Percentiles rank a stretch among this genome's conserved stretches.
phyloP scores from a whole-genome alignment of 495 filamentous ascomycete species.

The Penicillium herquei region DNA sequence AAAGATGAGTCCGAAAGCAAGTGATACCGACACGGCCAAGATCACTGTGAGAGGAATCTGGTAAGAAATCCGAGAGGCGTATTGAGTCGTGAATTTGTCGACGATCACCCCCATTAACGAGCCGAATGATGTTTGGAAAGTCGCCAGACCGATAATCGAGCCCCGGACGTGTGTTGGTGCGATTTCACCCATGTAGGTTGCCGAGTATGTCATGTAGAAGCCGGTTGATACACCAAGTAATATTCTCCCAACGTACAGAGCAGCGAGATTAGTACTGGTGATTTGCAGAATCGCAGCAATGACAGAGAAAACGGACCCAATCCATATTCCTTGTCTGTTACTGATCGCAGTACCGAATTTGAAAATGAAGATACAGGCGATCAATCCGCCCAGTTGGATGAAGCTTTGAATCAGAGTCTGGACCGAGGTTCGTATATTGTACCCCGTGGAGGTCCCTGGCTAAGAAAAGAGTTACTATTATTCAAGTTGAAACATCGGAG shows the following conservation, averaged over 20 bases:
- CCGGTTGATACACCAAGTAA: constrained; percentile 6
- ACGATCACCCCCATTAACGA: constrained; percentile 3
- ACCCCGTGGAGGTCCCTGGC: background rate
- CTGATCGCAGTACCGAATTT: constrained; percentile 3
- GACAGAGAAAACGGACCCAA: background rate
- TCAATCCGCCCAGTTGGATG: background rate
- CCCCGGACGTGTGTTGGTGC: constrained; percentile 3
- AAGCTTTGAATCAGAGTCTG: constrained; percentile 6
- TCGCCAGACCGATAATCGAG: background rate
- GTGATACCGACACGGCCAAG: background rate
- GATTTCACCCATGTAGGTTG: constrained; percentile 3
- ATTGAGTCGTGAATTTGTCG: background rate
- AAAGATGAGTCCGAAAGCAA: background rate
- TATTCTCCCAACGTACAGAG: background rate
- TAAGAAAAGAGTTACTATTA: background rate
- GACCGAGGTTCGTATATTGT: background rate
- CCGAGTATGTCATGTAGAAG: constrained; percentile 3
- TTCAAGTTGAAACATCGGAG: background rate
- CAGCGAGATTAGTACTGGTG: background rate
- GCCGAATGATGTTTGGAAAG: constrained; percentile 4
- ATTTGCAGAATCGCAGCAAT: background rate
- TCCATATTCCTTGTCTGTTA: background rate
- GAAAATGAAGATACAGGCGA: constrained; percentile 4
- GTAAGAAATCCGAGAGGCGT: background rate
- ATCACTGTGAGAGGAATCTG: background rate